These are phyloP conservation scores for Kodamaea laetipori DNA, from an alignment of 805 yeast genomes.

Conservation along the genomic window DNA sequence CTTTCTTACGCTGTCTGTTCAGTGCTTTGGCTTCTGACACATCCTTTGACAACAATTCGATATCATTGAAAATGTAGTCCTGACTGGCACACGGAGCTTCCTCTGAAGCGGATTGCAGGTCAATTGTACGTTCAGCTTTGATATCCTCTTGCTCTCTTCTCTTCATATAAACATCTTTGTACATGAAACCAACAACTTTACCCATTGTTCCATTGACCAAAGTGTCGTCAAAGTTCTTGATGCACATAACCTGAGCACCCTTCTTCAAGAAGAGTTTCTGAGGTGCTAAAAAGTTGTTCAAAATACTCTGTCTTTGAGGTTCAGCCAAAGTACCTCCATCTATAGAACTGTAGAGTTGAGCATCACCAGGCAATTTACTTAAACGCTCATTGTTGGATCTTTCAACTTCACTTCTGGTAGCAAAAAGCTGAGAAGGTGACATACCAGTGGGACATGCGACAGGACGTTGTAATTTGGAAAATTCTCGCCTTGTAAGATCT, in stretches of 20 bases:
- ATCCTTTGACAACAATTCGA: slow-evolving; percentile 7
- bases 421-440: slow-evolving; percentile 72
- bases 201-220: slow-evolving; percentile 81
- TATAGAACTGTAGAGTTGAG: slow-evolving; percentile 46
- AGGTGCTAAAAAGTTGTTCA: slow-evolving; percentile 66
- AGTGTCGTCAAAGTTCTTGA: slow-evolving; percentile 70
- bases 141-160: slow-evolving; percentile 12
- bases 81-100: slow-evolving; percentile 10
- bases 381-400: slow-evolving; percentile 59
- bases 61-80: slow-evolving; percentile 13
- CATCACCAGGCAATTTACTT: slow-evolving; percentile 44
- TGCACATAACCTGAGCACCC: slow-evolving; percentile 82
- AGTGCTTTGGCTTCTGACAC: slow-evolving; percentile 25
- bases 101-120: neutral
- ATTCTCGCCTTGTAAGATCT: slow-evolving; percentile 48
- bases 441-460: slow-evolving; percentile 57
- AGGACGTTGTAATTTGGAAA: slow-evolving; percentile 53
- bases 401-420: slow-evolving; percentile 74
- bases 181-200: slow-evolving; percentile 58
- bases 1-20: slow-evolving; percentile 51
- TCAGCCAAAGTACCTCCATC: slow-evolving; percentile 58
- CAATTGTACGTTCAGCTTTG: slow-evolving; percentile 7
- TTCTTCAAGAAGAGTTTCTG: slow-evolving; percentile 55
- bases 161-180: slow-evolving; percentile 41
- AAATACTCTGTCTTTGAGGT: slow-evolving; percentile 44